phyloP scores from a whole-genome alignment of 2,329 filamentous ascomycete species.

The Pezicula neosporulosa region DNA sequence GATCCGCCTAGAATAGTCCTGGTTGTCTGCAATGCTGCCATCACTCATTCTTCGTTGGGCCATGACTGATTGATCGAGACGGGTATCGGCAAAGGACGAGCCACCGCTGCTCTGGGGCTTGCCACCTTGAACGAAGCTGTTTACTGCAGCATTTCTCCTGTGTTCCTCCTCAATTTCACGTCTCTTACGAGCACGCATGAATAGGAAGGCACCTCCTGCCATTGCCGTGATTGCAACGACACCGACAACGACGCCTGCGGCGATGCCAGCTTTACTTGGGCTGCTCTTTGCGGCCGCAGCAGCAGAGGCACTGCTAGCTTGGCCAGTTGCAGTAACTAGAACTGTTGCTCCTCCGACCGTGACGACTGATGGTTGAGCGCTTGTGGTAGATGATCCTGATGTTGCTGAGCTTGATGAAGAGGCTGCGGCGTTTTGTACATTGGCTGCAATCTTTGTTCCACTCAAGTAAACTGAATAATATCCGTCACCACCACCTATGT shows the following conservation, averaged over 20 bases:
- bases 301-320: constrained; percentile 10
- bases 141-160: constrained; percentile 75
- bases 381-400: constrained; percentile 11
- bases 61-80: constrained; percentile 81
- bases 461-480: constrained; percentile 23
- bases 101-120: constrained; percentile 60
- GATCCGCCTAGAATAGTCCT: constrained; percentile 95
- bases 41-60: constrained; percentile 83
- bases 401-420: constrained; percentile 7
- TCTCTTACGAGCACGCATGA: constrained; percentile 71
- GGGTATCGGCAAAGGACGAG: constrained; percentile 73
- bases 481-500: constrained; percentile 21
- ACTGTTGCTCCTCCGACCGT: constrained; percentile 26
- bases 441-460: constrained; percentile 11
- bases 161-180: constrained; percentile 80
- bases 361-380: constrained; percentile 20
- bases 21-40: constrained; percentile 94
- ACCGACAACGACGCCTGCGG: constrained; percentile 82
- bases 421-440: constrained; percentile 11
- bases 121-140: constrained; percentile 66
- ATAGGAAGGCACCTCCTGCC: constrained; percentile 68
- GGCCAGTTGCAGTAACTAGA: constrained; percentile 18
- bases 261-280: constrained; percentile 67
- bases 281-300: constrained; percentile 7
- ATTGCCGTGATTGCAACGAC: constrained; percentile 67